Evolutionary conservation across 176 grass and related monocot species (phyloP).

Genomic region (Pontederia paniculata): DNA sequence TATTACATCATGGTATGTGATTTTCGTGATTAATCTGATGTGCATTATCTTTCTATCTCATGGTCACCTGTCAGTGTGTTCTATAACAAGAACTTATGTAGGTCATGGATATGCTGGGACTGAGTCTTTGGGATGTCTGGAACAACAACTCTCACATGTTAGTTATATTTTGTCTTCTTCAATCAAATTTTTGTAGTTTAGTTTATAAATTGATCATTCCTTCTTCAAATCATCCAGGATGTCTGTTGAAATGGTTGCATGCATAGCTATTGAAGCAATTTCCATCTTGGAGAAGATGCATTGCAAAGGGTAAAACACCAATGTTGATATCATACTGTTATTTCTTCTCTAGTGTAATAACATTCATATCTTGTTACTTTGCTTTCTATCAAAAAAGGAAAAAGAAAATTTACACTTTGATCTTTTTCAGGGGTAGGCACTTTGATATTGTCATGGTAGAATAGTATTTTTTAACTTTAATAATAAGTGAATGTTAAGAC

Average conservation of each 20-base stretch:
- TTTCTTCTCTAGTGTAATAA: slow-evolving; percentile 1
- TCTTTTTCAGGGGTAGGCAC: no score
- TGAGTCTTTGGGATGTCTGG: slow-evolving; percentile 93
- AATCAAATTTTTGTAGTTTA: slow-evolving; percentile 1
- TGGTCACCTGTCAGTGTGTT: no score
- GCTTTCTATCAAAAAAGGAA: not conserved
- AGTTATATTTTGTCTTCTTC: slow-evolving; percentile 17
- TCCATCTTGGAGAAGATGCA: slow-evolving; percentile 96
- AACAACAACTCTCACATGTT: slow-evolving; percentile 76
- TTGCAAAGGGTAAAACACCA: slow-evolving; percentile 70
- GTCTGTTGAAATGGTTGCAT: slow-evolving; percentile 93
- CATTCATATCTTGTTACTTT: no score
- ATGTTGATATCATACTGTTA: slow-evolving; percentile 10
- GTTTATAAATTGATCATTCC: slow-evolving; percentile 11
- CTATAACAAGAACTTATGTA: slow-evolving; percentile 21
- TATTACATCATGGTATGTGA: slow-evolving; percentile 82
- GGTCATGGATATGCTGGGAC: slow-evolving; percentile 98
- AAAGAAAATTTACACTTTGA: no score
- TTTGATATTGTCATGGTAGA: no score
- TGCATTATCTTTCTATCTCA: no score
- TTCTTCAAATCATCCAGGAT: slow-evolving; percentile 42
- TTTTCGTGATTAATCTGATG: no score
- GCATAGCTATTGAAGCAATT: slow-evolving; percentile 94
- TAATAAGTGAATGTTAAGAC: not conserved
- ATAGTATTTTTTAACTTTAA: not conserved